A percentile compares a stretch with the other conserved stretches of the same genome.
phyloP scores from a whole-genome alignment of 148 eudicot genomes.

The Rhododendron ferrugineum region DNA sequence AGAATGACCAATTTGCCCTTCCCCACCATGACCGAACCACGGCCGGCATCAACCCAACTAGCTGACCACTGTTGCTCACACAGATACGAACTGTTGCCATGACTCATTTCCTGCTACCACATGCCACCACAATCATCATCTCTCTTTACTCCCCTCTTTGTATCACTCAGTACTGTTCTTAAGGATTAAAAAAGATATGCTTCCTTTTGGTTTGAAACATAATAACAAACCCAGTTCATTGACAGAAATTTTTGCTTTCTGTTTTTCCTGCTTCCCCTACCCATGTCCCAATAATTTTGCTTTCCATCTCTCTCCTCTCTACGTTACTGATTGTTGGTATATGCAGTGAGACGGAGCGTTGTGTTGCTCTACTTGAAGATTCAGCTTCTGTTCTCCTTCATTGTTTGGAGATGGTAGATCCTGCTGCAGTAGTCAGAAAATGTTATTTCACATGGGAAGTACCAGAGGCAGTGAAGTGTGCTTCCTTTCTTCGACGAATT shows the following conservation, averaged over 20 bases:
- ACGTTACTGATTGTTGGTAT: background rate
- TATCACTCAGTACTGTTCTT: conserved; percentile 47
- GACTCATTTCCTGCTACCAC: background rate
- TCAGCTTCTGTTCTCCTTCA: conserved; percentile 68
- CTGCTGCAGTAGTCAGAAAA: conserved; percentile 28
- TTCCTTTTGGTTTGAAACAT: conserved; percentile 1
- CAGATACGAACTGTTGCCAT: background rate
- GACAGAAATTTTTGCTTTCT: background rate
- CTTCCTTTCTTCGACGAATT: conserved; percentile 71
- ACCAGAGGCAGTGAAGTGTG: conserved; percentile 71
- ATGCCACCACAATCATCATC: background rate
- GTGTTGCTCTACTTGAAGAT: conserved; percentile 61
- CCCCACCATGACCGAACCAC: background rate
- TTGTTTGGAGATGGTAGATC: conserved; percentile 65
- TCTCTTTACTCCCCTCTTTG: background rate
- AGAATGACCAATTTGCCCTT: background rate
- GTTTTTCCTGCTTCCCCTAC: background rate
- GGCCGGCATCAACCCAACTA: background rate
- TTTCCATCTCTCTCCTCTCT: background rate
- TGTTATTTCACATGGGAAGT: conserved; percentile 48
- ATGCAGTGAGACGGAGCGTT: conserved; percentile 53
- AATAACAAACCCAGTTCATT: background rate
- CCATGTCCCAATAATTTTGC: background rate
- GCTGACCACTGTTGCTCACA: background rate
- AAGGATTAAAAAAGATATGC: conserved; percentile 65